These are phyloP conservation scores for Leishmania turanica DNA, from an alignment of 208 protist genomes.

Conservation along the genomic window DNA sequence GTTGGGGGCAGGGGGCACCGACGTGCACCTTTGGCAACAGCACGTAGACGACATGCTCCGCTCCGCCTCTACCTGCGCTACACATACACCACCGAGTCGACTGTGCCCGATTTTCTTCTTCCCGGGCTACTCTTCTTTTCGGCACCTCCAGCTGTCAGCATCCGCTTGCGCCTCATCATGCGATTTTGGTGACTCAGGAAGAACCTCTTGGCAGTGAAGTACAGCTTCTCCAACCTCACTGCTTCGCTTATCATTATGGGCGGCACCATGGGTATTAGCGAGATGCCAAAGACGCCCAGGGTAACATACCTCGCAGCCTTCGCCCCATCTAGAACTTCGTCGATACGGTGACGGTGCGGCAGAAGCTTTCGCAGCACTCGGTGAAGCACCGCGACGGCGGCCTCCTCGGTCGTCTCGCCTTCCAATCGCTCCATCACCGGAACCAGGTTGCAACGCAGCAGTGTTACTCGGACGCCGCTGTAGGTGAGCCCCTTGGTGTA, in stretches of 20 bases:
- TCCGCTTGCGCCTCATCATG: background rate
- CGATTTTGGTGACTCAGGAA: background rate
- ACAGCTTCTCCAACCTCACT: slow-evolving; percentile 7
- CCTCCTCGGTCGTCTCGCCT: slow-evolving; percentile 4
- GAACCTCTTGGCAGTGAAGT: slow-evolving; percentile 11
- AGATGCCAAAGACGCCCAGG: background rate
- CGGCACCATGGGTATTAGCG: slow-evolving; percentile 20
- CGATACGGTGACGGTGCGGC: background rate
- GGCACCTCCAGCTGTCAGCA: background rate
- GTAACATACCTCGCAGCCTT: background rate
- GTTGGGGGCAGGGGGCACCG: too few species aligned
- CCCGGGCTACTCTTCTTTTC: background rate
- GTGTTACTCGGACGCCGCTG: background rate
- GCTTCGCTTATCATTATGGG: slow-evolving; percentile 23
- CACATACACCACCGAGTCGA: background rate
- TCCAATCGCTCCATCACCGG: background rate
- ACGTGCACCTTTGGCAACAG: background rate
- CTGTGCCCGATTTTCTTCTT: background rate
- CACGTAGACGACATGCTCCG: background rate
- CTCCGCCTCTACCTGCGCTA: background rate
- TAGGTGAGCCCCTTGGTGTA: background rate
- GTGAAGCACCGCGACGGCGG: background rate
- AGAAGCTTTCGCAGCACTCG: slow-evolving; percentile 13
- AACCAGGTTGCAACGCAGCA: background rate
- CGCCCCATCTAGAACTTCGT: background rate